Evolutionary conservation across 176 grass and related monocot species (phyloP), one percentile per base, ranked within the genome.

Genomic region (Metroxylon sagu): DNA sequence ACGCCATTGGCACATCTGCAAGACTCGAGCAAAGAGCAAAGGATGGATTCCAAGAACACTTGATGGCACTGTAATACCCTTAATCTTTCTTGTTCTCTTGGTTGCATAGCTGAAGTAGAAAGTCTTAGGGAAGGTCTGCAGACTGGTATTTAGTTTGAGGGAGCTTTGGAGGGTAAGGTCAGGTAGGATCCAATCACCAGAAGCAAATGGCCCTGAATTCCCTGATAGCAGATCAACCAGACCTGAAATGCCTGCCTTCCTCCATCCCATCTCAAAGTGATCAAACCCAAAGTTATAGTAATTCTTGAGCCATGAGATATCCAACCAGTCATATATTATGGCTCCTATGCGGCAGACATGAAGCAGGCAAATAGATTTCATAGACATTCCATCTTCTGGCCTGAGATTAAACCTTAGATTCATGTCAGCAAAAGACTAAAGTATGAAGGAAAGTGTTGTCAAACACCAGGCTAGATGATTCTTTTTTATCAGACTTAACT

Each of bases 101-200:
- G 70, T 95, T 17, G 76, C 76, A 66, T 95, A 95, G 76, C 90
- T 89, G 67, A 78, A 95, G 77, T 95, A 95, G 74, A 77, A 89
- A 0, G 85, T 95, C 58, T 49, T 21, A 3, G 79, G 71, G 63
- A 89, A 95, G 18, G 79, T 86, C 30, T 19, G 49, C 15, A 80
- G 39, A 10, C 43, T 14, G 15, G 79, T 63, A 64, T 95, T 95
- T 17, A 76, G 68, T 26, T 72, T 69, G 4, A 76, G 49, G 3
- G 82, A 78, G 25, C 79, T 76, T 59, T 83, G 66, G 67, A 95
- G 66, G 14, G 85, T 95, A 8, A 95, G 76, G 64, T 95, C 79
- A 0, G 82, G 73, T 17, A 95, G 27, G 50, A 95, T 89, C 90
- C 90, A 95, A 52, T 95, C 90, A 1, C 82, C 77, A 6, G 82